These are phyloP conservation scores for Castanea crenata DNA, from an alignment of 306 rosid genomes.

Conservation along the genomic window DNA sequence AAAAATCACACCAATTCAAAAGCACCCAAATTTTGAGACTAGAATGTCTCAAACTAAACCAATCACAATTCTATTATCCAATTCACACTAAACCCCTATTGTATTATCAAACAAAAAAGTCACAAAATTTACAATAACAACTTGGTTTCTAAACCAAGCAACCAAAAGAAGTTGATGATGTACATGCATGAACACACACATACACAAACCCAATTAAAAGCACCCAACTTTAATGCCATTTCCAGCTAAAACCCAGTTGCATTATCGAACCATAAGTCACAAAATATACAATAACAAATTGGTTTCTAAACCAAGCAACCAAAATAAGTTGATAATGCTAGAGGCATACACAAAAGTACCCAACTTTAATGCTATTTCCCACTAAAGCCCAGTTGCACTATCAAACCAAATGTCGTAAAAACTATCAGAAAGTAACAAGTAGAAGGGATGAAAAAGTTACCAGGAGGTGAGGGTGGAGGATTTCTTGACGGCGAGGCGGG, in stretches of 20 bases:
- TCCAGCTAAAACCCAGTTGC: too few relatives aligned
- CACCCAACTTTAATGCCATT: neutral
- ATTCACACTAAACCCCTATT: neutral
- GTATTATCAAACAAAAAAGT: neutral
- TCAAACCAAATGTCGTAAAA: too few relatives aligned
- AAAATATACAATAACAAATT: neutral
- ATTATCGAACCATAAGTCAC: too few relatives aligned
- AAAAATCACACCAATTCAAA: neutral
- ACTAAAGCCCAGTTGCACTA: too few relatives aligned
- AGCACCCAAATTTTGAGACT: neutral
- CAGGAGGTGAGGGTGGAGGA: slow-evolving; percentile 62
- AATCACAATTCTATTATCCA: too few relatives aligned
- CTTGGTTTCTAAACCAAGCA: neutral
- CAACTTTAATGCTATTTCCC: neutral
- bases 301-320: neutral
- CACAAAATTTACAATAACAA: neutral
- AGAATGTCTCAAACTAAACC: too few relatives aligned
- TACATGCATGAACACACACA: too few relatives aligned
- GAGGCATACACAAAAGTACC: neutral
- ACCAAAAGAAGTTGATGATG: too few relatives aligned
- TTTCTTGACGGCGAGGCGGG: slow-evolving; percentile 81
- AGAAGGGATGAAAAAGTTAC: slow-evolving; percentile 20
- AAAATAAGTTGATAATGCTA: too few relatives aligned
- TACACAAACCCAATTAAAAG: neutral
- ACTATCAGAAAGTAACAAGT: too few relatives aligned